A percentile compares a stretch with the other conserved stretches of the same genome.
Conservation (phyloP, 1,284 basidiomycete species). For the Peniophora sp. region DNA sequence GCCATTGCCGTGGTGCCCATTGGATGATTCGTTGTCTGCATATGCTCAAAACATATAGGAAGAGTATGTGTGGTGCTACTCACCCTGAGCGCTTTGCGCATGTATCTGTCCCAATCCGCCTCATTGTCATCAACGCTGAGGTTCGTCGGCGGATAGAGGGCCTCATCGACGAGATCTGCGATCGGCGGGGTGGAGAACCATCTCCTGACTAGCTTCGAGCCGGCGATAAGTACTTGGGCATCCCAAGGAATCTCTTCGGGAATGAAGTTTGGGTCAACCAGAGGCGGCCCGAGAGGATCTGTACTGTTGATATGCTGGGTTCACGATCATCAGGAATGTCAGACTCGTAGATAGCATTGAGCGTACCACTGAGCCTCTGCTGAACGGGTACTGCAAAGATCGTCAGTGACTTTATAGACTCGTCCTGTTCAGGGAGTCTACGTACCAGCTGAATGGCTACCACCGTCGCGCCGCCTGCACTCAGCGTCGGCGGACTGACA, state of each 20-base stretch:
- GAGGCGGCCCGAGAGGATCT: conserved; percentile 5
- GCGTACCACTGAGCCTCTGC: conserved; percentile 9
- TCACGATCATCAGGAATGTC: not conserved
- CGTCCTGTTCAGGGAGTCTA: not conserved
- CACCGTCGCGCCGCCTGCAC: conserved; percentile 7
- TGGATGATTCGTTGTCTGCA: conserved; percentile 12
- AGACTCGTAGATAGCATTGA: not conserved
- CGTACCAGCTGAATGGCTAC: conserved; percentile 10
- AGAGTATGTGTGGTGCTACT: not conserved
- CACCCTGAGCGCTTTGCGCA: conserved; percentile 7
- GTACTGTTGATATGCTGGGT: conserved; percentile 11
- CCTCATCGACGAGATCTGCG: conserved; percentile 5
- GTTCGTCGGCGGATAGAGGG: conserved; percentile 5
- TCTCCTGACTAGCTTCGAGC: conserved; percentile 8
- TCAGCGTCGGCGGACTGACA: conserved; percentile 3
- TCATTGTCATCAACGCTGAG: conserved; percentile 3
- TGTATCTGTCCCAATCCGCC: conserved; percentile 5
- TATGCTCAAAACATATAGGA: not conserved
- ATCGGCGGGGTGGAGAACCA: conserved; percentile 8
- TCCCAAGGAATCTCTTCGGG: conserved; percentile 7
- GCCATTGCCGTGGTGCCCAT: conserved; percentile 12
- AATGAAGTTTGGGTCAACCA: conserved; percentile 9
- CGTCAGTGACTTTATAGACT: not conserved
- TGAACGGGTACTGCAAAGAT: conserved; percentile 9
- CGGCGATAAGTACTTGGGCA: conserved; percentile 8